Evolutionary conservation across 1,139 yeast genomes (phyloP), one percentile per base, ranked within the genome.

Genomic region (Eremothecium coryli): DNA sequence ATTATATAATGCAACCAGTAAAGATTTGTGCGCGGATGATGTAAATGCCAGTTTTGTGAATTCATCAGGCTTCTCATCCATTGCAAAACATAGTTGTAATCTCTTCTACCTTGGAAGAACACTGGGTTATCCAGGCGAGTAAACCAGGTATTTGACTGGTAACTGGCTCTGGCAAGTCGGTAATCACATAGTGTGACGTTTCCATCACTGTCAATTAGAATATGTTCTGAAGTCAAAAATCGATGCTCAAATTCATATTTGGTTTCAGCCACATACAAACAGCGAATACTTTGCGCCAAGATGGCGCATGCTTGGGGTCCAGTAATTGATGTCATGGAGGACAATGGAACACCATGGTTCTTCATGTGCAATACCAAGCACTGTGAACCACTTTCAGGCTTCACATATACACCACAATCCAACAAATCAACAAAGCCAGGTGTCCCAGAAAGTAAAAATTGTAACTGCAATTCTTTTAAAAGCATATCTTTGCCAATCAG

Each of bases 191-290:
- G 48, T 6, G 73, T 70, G 9, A 74, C 73, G 33, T 55, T 53
- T 9, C 63, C 45, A 6, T 56, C 53, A 11, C 56, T 45, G 36
- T 54, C 59, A 12, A 56, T 38, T 7, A 68, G 58, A 34, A 78
- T 60, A 46, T 78, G 78, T n/a, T 76, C 76, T 67, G 78, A 65
- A 43, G 74, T 78, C 40, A 78, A 56, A 51, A 77, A 81, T 20
- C 86, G 64, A 49, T 78, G 86, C 54, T 78, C 86, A 55, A 77
- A 77, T 42, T 68, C 63, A 40, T 61, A 58, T 30, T 56, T 51
- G 13, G 58, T 53, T 50, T 78, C 85, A 2, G 73, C 78, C 5
- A 54, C 55, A 17, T 71, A 65, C 23, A 78, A 53, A 5, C 64
- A 57, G n/a, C 60, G 53, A 2, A 64, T 72, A 21, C 74, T 59